Evolutionary conservation across 345 rosid species (phyloP).

Genomic region (Bruguiera parviflora): DNA sequence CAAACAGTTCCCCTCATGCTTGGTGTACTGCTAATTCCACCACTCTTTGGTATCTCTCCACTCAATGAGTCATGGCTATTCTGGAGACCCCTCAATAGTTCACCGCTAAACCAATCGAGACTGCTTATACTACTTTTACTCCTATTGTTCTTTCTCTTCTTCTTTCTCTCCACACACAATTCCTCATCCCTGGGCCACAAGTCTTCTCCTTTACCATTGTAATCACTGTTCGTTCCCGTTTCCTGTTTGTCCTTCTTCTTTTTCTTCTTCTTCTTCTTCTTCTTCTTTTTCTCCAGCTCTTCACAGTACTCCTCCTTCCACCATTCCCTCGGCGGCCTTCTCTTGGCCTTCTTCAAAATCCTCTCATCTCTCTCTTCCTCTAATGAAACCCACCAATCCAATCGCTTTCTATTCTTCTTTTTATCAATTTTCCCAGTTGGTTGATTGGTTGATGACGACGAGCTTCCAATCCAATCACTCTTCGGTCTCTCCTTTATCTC

Average conservation of each 20-base stretch:
- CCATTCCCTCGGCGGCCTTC: slow-evolving; percentile 72
- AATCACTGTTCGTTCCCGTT: slow-evolving; percentile 39
- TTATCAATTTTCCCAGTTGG: slow-evolving; percentile 11
- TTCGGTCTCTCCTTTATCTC: slow-evolving; percentile 69
- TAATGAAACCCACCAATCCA: slow-evolving; percentile 33
- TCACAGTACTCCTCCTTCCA: slow-evolving; percentile 88
- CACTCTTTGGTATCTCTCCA: slow-evolving; percentile 66
- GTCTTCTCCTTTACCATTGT: slow-evolving; percentile 42
- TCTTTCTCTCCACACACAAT: slow-evolving; percentile 25
- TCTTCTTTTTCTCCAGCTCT: slow-evolving; percentile 58
- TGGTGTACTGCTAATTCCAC: slow-evolving; percentile 74
- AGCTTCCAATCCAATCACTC: slow-evolving; percentile 34
- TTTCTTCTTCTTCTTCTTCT: slow-evolving; percentile 55
- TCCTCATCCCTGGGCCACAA: slow-evolving; percentile 70
- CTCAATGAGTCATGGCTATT: slow-evolving; percentile 63
- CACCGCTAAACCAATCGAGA: slow-evolving; percentile 73
- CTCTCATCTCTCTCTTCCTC: slow-evolving; percentile 28
- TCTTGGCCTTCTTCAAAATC: slow-evolving; percentile 44
- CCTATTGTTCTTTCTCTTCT: slow-evolving; percentile 45
- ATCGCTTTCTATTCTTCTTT: slow-evolving; percentile 26
- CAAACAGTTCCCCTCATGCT: slow-evolving; percentile 90
- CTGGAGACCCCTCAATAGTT: slow-evolving; percentile 38
- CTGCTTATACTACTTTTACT: slow-evolving; percentile 48
- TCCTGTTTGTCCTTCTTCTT: slow-evolving; percentile 29
- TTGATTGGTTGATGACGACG: slow-evolving; percentile 28